Conservation (phyloP, 768 basidiomycete genomes). For the Multifurca ochricompacta region DNA sequence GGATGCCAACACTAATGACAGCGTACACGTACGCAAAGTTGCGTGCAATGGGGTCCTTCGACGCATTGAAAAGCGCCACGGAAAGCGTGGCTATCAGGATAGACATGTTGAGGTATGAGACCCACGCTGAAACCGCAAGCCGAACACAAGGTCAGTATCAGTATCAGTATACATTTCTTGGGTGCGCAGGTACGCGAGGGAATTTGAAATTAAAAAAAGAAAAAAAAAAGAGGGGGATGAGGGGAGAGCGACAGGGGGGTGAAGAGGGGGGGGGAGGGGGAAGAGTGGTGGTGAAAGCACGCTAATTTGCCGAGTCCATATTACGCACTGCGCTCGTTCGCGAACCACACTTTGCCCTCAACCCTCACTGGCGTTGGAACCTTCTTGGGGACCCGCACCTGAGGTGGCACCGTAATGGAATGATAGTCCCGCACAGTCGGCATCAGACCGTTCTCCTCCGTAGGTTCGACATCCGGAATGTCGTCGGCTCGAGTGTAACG, state of each 20-base stretch:
- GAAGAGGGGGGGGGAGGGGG: background rate
- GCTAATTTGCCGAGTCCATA: too few relatives aligned
- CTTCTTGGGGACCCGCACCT: conserved; percentile 75
- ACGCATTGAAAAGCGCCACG: conserved; percentile 83
- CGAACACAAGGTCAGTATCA: background rate
- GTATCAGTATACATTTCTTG: too few relatives aligned
- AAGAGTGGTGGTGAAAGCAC: conserved; percentile 17
- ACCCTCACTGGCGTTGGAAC: conserved; percentile 76
- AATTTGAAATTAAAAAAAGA: background rate
- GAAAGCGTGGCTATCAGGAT: conserved; percentile 80
- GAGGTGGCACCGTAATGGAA: conserved; percentile 58
- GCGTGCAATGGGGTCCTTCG: conserved; percentile 55
- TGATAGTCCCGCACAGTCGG: conserved; percentile 68
- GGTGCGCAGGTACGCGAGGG: too few relatives aligned
- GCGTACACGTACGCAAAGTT: conserved; percentile 83
- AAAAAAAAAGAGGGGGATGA: background rate
- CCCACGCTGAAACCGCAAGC: conserved; percentile 55
- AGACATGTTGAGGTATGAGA: conserved; percentile 84
- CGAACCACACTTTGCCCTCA: conserved; percentile 96
- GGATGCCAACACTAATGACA: conserved; percentile 58
- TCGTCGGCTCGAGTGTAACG: conserved; percentile 65
- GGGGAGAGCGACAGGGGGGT: background rate
- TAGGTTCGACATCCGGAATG: conserved; percentile 52
- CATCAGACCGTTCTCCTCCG: conserved; percentile 42
- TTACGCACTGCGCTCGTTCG: conserved; percentile 86